Base-by-base conservation (phyloP, 2,329 filamentous ascomycete species). In the Myriosclerotinia duriaeana region DNA sequence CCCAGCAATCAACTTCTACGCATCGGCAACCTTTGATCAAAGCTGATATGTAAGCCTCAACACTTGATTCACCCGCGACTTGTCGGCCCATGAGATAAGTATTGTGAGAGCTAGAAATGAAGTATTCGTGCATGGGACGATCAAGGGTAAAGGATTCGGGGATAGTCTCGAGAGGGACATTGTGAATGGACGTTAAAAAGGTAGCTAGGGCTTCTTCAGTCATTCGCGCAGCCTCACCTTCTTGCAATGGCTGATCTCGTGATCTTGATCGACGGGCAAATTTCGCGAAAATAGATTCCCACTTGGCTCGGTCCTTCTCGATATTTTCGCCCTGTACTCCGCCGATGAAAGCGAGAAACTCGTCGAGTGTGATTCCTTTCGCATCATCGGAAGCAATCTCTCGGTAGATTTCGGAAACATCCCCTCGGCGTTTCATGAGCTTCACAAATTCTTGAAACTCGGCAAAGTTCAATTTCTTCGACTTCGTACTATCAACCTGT, bases 1-100 rank as follows among this genome's bases (percentile, higher is more conserved):
- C 93, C 95, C 95, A 99, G 78, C 94, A 98, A 78, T 99, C 95
- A 63, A 99, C 92, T 79, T 99, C 95, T 55, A 99, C 89, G 77
- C 95, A 98, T 60, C 95, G 90, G 77, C 95, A 99, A 11, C 93
- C 93, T 68, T 91, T 89, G 70, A 91, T 88, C 8, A 99, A 84
- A 3, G 93, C 92, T 11, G 88, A 88, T 72, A 98, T 96, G 79
- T 99, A 99, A 53, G 93, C 93, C 78, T 99, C 95, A 2, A 96
- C 91, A 75, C 93, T 98, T 2, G 95, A 97, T 54, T 91, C 86
- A 38, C 94, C 94, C 14, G 88, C 90, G 2, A 98, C 89, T 77
- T 99, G 95, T 64, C 93, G 89, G 17, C 95, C 95, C 5, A 96
- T 83, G 0, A 99, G 87, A 75, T 99, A 99, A 0, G 95, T 99